Evolutionary conservation across 176 grass and related monocot species (phyloP).

Genomic region (Microstegium vimineum): DNA sequence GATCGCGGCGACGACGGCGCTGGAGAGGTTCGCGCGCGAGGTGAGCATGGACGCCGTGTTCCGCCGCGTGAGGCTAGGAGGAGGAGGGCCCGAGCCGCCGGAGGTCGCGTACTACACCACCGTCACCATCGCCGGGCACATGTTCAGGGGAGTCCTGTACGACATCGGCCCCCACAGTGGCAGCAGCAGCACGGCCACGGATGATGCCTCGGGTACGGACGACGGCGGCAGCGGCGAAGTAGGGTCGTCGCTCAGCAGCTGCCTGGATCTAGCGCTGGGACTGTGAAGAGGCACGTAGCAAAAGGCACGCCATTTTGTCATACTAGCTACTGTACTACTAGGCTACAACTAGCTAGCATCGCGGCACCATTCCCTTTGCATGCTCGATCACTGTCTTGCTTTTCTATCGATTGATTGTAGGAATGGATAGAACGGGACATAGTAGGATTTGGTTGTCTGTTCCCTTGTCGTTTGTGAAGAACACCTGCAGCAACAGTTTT

Average conservation of each 20-base stretch:
- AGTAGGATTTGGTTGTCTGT: neutral
- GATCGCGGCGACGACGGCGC: neutral
- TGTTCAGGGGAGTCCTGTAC: neutral
- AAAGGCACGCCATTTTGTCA: neutral
- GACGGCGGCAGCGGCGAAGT: neutral
- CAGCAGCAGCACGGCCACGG: neutral
- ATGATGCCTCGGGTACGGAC: neutral
- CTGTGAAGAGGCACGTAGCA: neutral
- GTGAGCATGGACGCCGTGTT: neutral
- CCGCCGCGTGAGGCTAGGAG: neutral
- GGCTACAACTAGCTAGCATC: too few relatives aligned
- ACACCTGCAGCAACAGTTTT: neutral
- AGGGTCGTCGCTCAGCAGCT: neutral
- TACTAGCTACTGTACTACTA: too few relatives aligned
- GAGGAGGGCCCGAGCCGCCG: neutral
- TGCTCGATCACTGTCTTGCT: neutral
- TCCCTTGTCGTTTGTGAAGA: neutral
- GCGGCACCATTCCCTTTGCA: too few relatives aligned
- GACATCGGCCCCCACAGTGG: neutral
- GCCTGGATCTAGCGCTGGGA: neutral
- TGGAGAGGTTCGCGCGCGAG: neutral
- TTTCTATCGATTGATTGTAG: neutral
- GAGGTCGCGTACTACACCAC: constrained; percentile 2
- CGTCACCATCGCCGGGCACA: constrained; percentile 8
- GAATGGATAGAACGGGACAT: neutral